Evolutionary conservation across 2,329 filamentous ascomycete species (phyloP).

Genomic region (Nannizziopsis barbatae): DNA sequence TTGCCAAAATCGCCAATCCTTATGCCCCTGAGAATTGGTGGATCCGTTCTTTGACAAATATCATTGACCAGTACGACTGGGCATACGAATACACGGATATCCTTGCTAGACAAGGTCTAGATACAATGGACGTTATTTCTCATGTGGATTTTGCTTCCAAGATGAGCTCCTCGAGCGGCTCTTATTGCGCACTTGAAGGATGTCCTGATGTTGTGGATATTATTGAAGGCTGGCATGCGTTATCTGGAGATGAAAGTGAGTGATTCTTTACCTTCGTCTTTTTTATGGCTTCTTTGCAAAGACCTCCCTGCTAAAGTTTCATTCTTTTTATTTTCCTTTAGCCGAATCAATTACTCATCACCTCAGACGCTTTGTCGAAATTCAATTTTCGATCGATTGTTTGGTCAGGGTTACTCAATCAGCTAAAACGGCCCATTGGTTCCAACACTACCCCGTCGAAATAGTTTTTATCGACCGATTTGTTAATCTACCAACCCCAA

Average conservation of each 20-base stretch:
- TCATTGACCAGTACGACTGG: slow-evolving; percentile 8
- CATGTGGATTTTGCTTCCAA: background rate
- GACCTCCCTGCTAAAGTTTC: background rate
- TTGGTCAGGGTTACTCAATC: background rate
- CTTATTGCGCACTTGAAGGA: background rate
- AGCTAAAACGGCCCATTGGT: background rate
- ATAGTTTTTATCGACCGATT: slow-evolving; percentile 4
- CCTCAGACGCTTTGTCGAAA: slow-evolving; percentile 3
- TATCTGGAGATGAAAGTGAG: background rate
- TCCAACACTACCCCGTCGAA: slow-evolving; percentile 1
- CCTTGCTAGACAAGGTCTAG: background rate
- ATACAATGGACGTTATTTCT: background rate
- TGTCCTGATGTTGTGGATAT: background rate
- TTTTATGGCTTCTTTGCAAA: background rate
- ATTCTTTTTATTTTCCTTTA: background rate
- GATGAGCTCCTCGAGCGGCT: background rate
- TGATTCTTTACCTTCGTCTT: background rate
- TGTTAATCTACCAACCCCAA: background rate
- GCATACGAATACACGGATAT: background rate
- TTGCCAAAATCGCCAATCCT: background rate
- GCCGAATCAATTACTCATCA: background rate
- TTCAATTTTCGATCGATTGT: slow-evolving; percentile 1
- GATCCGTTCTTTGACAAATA: background rate
- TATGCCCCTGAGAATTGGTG: background rate
- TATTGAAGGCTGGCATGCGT: slow-evolving; percentile 1